These are phyloP conservation scores for Posidonia oceanica DNA, from an alignment of 116 monocot species.

Conservation along the genomic window DNA sequence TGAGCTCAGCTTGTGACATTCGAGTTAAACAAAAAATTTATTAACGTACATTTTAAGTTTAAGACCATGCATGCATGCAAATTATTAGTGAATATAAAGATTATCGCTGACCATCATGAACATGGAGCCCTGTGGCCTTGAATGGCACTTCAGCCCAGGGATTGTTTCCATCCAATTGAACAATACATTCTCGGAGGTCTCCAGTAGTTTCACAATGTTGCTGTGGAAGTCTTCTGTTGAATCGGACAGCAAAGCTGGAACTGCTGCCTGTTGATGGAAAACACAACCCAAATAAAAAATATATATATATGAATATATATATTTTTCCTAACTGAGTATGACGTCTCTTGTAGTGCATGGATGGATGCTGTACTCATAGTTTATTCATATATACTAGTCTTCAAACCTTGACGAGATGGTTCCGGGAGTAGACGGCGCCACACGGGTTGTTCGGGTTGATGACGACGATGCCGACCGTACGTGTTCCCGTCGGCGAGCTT, in stretches of 20 bases:
- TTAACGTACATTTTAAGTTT: too few species aligned
- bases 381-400: not conserved
- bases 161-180: slow-evolving; percentile 41
- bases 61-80: too few species aligned
- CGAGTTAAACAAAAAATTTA: too few species aligned
- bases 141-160: slow-evolving; percentile 43
- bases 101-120: slow-evolving; percentile 55
- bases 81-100: too few species aligned
- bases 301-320: too few species aligned
- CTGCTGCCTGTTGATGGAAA: slow-evolving; percentile 41
- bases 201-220: slow-evolving; percentile 38
- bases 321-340: too few species aligned
- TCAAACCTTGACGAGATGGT: slow-evolving; percentile 58
- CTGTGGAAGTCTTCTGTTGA: slow-evolving; percentile 46
- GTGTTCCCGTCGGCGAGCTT: slow-evolving; percentile 43
- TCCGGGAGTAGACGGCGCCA: slow-evolving; percentile 59
- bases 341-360: too few species aligned
- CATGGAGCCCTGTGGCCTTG: slow-evolving; percentile 78
- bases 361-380: too few species aligned
- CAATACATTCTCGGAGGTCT: slow-evolving; percentile 33
- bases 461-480: slow-evolving; percentile 51
- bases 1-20: too few species aligned
- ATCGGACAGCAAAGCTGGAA: slow-evolving; percentile 47
- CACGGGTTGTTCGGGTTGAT: slow-evolving; percentile 95
- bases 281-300: too few species aligned